A percentile compares a stretch with the other conserved stretches of the same genome.
These are phyloP conservation scores for Yamadazyma dendronema DNA, from an alignment of 1,139 yeast species.

Conservation along the genomic window DNA sequence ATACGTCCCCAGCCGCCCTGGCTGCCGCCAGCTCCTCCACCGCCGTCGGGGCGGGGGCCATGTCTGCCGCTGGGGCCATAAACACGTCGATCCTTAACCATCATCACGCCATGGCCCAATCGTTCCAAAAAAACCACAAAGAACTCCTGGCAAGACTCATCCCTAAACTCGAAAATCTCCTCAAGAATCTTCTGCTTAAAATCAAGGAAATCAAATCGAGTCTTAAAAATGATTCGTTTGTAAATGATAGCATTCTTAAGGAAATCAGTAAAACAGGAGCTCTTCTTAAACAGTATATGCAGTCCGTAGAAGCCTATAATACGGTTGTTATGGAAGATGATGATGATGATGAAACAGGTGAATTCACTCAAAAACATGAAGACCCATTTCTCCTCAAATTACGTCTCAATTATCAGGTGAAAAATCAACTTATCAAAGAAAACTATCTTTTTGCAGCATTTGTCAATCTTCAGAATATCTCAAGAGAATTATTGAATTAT, in stretches of 20 bases:
- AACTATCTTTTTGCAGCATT: constrained; percentile 46
- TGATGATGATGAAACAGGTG: constrained; percentile 25
- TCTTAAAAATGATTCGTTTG: constrained; percentile 44
- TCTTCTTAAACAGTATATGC: constrained; percentile 29
- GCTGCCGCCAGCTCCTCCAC: neutral
- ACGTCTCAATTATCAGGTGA: constrained; percentile 41
- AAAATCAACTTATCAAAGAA: constrained; percentile 43
- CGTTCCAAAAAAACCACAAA: constrained; percentile 29
- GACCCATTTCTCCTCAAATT: constrained; percentile 46
- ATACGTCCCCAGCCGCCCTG: neutral
- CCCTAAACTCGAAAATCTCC: constrained; percentile 38
- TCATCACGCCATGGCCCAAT: constrained; percentile 30
- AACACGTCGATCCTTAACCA: constrained; percentile 38
- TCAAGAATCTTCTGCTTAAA: constrained; percentile 37
- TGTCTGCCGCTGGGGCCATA: constrained; percentile 31
- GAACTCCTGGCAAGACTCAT: constrained; percentile 35
- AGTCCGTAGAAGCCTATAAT: constrained; percentile 36
- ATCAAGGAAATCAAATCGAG: constrained; percentile 45
- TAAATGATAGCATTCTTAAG: constrained; percentile 34
- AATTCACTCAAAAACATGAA: constrained; percentile 23
- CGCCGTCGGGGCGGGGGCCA: too few species aligned
- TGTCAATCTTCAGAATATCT: constrained; percentile 43
- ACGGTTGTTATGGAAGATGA: constrained; percentile 21
- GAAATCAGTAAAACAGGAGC: constrained; percentile 44
- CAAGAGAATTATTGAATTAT: constrained; percentile 40